Percentiles rank a stretch among this genome's conserved stretches.
These are phyloP conservation scores for Pneumocystis canis DNA, from an alignment of 1,139 yeast genomes.

Conservation along the genomic window DNA sequence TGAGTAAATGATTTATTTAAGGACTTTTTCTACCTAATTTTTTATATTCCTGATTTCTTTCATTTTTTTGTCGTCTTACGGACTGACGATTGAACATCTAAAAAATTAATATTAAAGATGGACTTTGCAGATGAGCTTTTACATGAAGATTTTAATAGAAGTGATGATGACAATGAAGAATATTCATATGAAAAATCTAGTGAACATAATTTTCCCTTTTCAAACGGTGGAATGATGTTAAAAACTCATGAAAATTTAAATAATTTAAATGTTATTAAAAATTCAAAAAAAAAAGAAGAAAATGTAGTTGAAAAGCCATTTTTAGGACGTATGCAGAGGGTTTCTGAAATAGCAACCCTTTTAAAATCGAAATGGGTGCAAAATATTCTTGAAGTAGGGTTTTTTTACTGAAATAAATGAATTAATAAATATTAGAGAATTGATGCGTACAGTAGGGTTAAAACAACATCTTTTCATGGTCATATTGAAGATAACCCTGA, in stretches of 20 bases:
- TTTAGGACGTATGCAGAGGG: not conserved
- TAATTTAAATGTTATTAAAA: not conserved
- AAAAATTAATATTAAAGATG: not conserved
- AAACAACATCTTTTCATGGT: slow-evolving; percentile 11
- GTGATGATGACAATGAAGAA: not conserved
- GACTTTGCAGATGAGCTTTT: not conserved
- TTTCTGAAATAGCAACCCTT: not conserved
- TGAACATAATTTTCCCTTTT: not conserved
- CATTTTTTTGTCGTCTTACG: not conserved
- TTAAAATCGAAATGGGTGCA: not conserved
- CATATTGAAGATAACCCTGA: slow-evolving; percentile 31
- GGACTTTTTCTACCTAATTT: not conserved
- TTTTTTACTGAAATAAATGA: not conserved
- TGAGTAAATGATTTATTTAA: not conserved
- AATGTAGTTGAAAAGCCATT: not conserved
- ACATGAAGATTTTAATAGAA: not conserved
- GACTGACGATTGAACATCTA: not conserved
- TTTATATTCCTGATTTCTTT: not conserved
- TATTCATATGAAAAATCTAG: not conserved
- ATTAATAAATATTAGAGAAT: slow-evolving; percentile 17
- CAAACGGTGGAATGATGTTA: not conserved
- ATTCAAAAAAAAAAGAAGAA: not conserved
- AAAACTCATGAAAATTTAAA: not conserved
- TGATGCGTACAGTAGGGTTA: slow-evolving; percentile 12
- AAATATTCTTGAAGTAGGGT: not conserved